These are phyloP conservation scores for Pseudogymnoascus sp. DNA, from an alignment of 2,329 filamentous ascomycete species.

Conservation along the genomic window DNA sequence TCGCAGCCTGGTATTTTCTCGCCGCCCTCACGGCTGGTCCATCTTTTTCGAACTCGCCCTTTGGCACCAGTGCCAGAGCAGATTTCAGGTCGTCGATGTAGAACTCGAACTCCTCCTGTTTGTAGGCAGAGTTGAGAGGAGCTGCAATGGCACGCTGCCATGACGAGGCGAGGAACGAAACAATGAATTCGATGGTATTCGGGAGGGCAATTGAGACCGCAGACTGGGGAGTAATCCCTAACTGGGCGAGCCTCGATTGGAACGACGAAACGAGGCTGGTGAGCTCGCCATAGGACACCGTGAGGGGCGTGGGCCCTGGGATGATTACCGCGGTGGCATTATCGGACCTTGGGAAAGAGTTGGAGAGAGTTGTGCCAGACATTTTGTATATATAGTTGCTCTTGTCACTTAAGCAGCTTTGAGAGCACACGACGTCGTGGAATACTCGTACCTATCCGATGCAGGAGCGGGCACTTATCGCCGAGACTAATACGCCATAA, in stretches of 20 bases:
- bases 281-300: constrained; percentile 64
- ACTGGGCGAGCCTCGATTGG: constrained; percentile 67
- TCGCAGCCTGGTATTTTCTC: constrained; percentile 70
- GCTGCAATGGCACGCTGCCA: constrained; percentile 79
- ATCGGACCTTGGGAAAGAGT: constrained; percentile 46
- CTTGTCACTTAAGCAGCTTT: constrained; percentile 1
- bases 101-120: constrained; percentile 85
- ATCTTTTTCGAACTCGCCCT: constrained; percentile 58
- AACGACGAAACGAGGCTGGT: constrained; percentile 59
- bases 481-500: neutral
- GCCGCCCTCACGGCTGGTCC: constrained; percentile 70
- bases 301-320: constrained; percentile 54
- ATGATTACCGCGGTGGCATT: constrained; percentile 62
- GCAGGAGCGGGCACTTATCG: constrained; percentile 8
- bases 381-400: constrained; percentile 15
- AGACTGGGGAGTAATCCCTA: constrained; percentile 61
- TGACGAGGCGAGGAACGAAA: constrained; percentile 77
- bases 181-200: constrained; percentile 83
- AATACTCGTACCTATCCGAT: neutral
- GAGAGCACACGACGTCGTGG: neutral
- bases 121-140: constrained; percentile 82
- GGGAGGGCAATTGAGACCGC: constrained; percentile 77
- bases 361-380: constrained; percentile 43
- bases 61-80: constrained; percentile 67
- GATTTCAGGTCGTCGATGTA: constrained; percentile 85